Percentiles rank a stretch among this genome's conserved stretches.
phyloP scores from a whole-genome alignment of 2,329 filamentous ascomycete genomes.

The Ophiostoma sp. region DNA sequence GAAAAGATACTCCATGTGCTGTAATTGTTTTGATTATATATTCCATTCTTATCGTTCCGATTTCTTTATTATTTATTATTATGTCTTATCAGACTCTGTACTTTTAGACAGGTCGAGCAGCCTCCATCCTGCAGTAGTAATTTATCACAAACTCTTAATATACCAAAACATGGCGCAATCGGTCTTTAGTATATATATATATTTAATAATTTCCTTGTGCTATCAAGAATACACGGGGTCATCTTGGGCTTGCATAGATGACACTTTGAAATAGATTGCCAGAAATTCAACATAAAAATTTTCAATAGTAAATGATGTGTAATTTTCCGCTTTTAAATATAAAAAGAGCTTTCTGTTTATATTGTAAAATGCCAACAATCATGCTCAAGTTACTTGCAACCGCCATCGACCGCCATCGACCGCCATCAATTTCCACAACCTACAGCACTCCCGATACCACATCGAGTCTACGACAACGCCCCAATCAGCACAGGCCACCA shows the following conservation, averaged over 20 bases:
- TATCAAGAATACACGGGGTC: no score
- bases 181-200: background rate
- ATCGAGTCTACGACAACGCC: no score
- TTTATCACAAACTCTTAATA: background rate
- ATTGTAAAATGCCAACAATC: background rate
- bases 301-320: no score
- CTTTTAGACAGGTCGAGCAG: background rate
- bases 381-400: background rate
- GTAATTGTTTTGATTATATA: background rate
- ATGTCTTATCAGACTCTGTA: background rate
- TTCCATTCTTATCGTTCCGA: background rate
- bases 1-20: constrained; percentile 5
- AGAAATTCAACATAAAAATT: no score
- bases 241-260: no score
- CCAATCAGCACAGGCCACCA: background rate
- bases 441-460: background rate
- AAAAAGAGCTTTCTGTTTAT: no score
- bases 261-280: no score
- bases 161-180: background rate
- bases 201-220: background rate
- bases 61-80: background rate
- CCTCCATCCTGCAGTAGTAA: background rate
- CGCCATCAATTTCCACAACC: background rate
- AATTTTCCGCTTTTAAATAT: no score
- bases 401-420: background rate